Conservation (phyloP, 441 rosid genomes). For the Viola pubescens region DNA sequence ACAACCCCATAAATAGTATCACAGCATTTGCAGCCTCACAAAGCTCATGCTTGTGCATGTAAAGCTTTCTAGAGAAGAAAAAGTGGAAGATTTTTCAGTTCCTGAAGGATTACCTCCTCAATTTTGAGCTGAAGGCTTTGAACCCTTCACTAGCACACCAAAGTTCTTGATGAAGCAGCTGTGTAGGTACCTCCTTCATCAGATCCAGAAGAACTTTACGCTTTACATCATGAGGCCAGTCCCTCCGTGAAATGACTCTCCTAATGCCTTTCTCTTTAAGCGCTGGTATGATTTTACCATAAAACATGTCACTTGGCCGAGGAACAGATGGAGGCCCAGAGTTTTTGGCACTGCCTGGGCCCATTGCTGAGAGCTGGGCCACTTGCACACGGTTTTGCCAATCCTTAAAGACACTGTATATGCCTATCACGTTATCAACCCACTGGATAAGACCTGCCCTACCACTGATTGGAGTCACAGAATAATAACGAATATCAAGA, state of each 20-base stretch:
- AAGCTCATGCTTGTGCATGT: too few species aligned
- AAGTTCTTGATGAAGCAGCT: slow-evolving; percentile 90
- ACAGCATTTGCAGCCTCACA: too few species aligned
- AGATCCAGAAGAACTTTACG: slow-evolving; percentile 93
- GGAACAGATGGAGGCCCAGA: slow-evolving; percentile 72
- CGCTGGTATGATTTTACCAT: slow-evolving; percentile 98
- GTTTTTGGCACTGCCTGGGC: slow-evolving; percentile 50
- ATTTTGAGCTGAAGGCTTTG: slow-evolving; percentile 81
- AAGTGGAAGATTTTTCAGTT: too few species aligned
- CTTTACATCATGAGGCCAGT: slow-evolving; percentile 99
- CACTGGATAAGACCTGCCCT: slow-evolving; percentile 99
- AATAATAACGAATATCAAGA: slow-evolving; percentile 80
- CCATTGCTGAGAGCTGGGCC: slow-evolving; percentile 57
- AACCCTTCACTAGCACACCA: slow-evolving; percentile 99
- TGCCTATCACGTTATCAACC: slow-evolving; percentile 93
- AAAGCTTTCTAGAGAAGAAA: too few species aligned
- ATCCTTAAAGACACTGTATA: slow-evolving; percentile 87
- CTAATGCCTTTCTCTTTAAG: slow-evolving; percentile 97
- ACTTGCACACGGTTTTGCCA: slow-evolving; percentile 92
- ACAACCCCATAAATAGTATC: too few species aligned
- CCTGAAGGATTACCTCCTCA: slow-evolving; percentile 50
- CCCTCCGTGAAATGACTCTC: slow-evolving; percentile 96
- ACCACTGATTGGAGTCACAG: slow-evolving; percentile 97
- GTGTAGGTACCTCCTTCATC: slow-evolving; percentile 90
- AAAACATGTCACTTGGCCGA: slow-evolving; percentile 98